A percentile compares a stretch with the other conserved stretches of the same genome.
These are phyloP conservation scores for Microsporum audouinii DNA, from an alignment of 2,329 filamentous ascomycete genomes.

Conservation along the genomic window DNA sequence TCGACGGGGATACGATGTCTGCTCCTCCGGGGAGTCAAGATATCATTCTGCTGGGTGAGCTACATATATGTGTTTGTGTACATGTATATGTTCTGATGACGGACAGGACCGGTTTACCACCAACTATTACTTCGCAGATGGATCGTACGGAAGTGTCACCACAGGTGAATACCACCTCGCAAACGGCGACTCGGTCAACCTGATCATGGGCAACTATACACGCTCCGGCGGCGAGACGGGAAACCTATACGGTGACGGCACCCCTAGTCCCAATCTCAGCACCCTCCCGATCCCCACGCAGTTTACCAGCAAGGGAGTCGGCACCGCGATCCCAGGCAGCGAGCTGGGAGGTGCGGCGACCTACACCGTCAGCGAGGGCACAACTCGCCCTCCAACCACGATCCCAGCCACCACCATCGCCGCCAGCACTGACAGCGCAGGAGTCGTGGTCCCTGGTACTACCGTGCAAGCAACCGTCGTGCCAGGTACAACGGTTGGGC, in stretches of 20 bases:
- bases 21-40: constrained; percentile 29
- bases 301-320: constrained; percentile 35
- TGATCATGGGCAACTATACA: constrained; percentile 36
- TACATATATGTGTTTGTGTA: neutral
- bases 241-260: constrained; percentile 34
- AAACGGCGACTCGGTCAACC: constrained; percentile 30
- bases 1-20: constrained; percentile 27
- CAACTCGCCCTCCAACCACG: constrained; percentile 2
- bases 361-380: neutral
- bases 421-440: neutral
- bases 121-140: constrained; percentile 38
- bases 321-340: constrained; percentile 36
- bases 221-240: constrained; percentile 29
- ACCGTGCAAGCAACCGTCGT: neutral
- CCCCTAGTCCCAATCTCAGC: constrained; percentile 33
- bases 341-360: constrained; percentile 26
- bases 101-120: constrained; percentile 40
- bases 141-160: constrained; percentile 37
- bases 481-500: neutral
- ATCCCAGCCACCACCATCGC: neutral
- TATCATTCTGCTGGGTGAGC: constrained; percentile 39
- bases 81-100: too few relatives aligned
- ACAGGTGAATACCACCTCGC: constrained; percentile 34
- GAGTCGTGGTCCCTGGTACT: neutral
- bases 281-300: constrained; percentile 8